Percentiles rank a stretch among this genome's conserved stretches.
Evolutionary conservation across 768 basidiomycete genomes (phyloP).

Genomic region (Suillus paluster): DNA sequence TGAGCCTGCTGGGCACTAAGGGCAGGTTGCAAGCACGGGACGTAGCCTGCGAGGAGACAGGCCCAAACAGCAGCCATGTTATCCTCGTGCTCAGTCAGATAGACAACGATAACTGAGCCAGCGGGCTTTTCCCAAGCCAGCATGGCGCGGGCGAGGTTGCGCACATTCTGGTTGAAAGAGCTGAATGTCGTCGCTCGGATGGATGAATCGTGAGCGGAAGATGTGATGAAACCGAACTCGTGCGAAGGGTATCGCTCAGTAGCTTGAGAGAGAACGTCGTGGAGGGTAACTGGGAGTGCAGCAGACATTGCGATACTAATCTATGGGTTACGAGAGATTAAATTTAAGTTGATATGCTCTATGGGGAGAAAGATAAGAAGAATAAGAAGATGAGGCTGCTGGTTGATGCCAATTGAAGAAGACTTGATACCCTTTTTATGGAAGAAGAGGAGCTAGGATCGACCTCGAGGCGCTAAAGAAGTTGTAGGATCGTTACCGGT

Average conservation of each 20-base stretch:
- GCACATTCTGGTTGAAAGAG: slow-evolving; percentile 13
- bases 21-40: slow-evolving; percentile 13
- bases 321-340: background rate
- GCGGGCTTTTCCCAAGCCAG: slow-evolving; percentile 9
- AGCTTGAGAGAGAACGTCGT: slow-evolving; percentile 13
- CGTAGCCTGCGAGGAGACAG: slow-evolving; percentile 12
- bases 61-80: slow-evolving; percentile 16
- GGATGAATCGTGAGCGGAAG: slow-evolving; percentile 14
- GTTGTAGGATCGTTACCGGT: background rate
- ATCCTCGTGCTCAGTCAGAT: slow-evolving; percentile 14
- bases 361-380: background rate
- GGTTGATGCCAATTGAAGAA: background rate
- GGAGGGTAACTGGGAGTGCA: slow-evolving; percentile 8
- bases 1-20: slow-evolving; percentile 13
- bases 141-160: slow-evolving; percentile 12
- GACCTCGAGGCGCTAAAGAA: background rate
- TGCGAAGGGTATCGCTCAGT: slow-evolving; percentile 9
- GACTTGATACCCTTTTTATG: background rate
- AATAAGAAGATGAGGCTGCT: background rate
- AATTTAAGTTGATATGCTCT: background rate
- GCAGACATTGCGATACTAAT: slow-evolving; percentile 1
- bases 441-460: background rate
- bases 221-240: slow-evolving; percentile 14
- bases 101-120: slow-evolving; percentile 12
- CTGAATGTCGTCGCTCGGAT: slow-evolving; percentile 9